Evolutionary conservation across 306 rosid species (phyloP).

Genomic region (Malus sieversii): DNA sequence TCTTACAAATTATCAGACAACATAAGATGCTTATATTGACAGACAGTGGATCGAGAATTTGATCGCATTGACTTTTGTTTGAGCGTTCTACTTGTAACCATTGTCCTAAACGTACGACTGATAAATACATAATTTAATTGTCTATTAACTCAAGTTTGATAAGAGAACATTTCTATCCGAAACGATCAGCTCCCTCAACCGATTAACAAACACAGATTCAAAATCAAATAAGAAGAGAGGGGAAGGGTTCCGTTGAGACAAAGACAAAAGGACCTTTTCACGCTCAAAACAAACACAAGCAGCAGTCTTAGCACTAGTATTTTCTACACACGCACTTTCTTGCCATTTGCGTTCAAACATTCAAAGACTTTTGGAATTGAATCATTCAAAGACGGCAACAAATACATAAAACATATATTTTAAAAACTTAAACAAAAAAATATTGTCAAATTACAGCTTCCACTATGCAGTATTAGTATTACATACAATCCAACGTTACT

Average conservation of each 20-base stretch:
- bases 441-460: conserved; percentile 7
- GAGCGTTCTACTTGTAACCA: too few species aligned
- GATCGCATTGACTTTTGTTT: neutral
- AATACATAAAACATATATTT: neutral
- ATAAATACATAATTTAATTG: too few species aligned
- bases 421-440: neutral
- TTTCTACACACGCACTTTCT: neutral
- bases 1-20: neutral
- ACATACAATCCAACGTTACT: neutral
- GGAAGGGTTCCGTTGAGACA: neutral
- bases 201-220: neutral
- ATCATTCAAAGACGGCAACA: conserved; percentile 21
- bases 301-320: too few species aligned
- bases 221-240: neutral
- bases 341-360: neutral
- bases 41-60: too few species aligned
- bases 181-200: neutral
- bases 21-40: neutral
- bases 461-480: conserved; percentile 21
- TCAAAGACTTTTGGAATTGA: conserved; percentile 5
- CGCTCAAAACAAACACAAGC: neutral
- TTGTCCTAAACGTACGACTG: too few species aligned
- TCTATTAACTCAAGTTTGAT: neutral
- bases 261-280: neutral
- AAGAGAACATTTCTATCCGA: neutral